Percentiles rank a stretch among this genome's conserved stretches.
Evolutionary conservation across 352 stramenopile species (phyloP).

Genomic region (Phytophthora pini): DNA sequence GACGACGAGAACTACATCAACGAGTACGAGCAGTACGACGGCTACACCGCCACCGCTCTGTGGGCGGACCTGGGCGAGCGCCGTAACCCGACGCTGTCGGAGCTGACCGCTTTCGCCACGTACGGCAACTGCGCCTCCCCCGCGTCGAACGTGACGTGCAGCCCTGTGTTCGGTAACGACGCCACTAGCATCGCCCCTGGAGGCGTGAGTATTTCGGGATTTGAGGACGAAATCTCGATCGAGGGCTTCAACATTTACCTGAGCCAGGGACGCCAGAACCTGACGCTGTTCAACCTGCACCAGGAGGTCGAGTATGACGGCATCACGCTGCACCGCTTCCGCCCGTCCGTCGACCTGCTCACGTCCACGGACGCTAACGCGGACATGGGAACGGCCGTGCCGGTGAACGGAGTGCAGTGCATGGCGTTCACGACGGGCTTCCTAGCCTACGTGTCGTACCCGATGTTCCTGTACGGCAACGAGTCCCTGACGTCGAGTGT

Average conservation of each 20-base stretch:
- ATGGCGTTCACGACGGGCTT: constrained; percentile 62
- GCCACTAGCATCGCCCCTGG: constrained; percentile 52
- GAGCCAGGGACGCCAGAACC: constrained; percentile 61
- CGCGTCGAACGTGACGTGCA: constrained; percentile 64
- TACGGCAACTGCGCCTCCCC: constrained; percentile 65
- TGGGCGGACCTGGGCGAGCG: constrained; percentile 51
- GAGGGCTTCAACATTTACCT: constrained; percentile 55
- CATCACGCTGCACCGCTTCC: constrained; percentile 65
- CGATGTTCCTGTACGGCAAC: constrained; percentile 67
- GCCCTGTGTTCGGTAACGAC: constrained; percentile 56
- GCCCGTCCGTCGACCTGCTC: constrained; percentile 46
- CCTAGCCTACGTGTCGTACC: constrained; percentile 65
- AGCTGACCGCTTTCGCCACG: constrained; percentile 50
- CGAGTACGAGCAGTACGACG: constrained; percentile 64
- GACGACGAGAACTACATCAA: constrained; percentile 62
- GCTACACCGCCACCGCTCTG: constrained; percentile 42
- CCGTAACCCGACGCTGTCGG: constrained; percentile 56
- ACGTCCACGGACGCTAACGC: constrained; percentile 22
- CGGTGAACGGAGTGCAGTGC: constrained; percentile 59
- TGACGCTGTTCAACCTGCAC: constrained; percentile 58
- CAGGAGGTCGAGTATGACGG: constrained; percentile 49
- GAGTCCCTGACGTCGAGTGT: constrained; percentile 47
- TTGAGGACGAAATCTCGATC: constrained; percentile 49
- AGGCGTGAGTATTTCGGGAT: constrained; percentile 57
- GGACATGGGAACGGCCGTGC: constrained; percentile 50